Base-by-base conservation (phyloP, 73 alveolate genomes). In the Uronychia binucleata region DNA sequence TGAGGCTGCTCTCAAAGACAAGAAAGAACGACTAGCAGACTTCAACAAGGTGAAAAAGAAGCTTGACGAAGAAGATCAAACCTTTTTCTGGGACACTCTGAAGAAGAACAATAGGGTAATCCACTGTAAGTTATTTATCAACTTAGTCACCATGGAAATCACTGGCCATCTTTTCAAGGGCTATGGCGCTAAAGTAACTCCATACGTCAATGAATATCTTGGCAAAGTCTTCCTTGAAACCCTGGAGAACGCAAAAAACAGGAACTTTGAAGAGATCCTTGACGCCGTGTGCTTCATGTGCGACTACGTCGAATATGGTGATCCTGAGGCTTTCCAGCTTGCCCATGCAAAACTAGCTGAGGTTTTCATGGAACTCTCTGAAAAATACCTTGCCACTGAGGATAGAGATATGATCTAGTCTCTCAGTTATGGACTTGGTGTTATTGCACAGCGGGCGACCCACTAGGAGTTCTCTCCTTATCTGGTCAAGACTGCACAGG, bases 201-300 rank as follows among this genome's bases (percentile, higher is more conserved):
- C n/a, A 26, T 31, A 82, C 8, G 84, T 88, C 34, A 82, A 76
- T 59, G 46, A 33, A 46, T 30, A 88, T 29, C 34, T 88, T 30
- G 32, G 81, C 77, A 80, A 33, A 34, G 26, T 30, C 84, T 88
- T 88, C 79, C 87, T 77, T n/a, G 82, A 46, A 13, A 88, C 33
- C 31, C 79, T 88, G 78, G 28, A 75, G 29, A 76, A 82, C 77
- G 1, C 35, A 5, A 57, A 81, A 11, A 31, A 46, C 74, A 31
- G 78, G 30, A 84, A 88, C 76, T 31, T 46, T 75, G 94, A 88
- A 46, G 67, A 46, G 19, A 58, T 82, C 25, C 75, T 88, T 25
- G 94, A 88, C 78, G 88, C 94, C 11, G 80, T 86, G 30, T 88
- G 94, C 94, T 88, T 88, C 94, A 57, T 81, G 77, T 80, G 88